These are phyloP conservation scores for Paecilomyces fulvus DNA, from an alignment of 2,329 filamentous ascomycete genomes.

Conservation along the genomic window DNA sequence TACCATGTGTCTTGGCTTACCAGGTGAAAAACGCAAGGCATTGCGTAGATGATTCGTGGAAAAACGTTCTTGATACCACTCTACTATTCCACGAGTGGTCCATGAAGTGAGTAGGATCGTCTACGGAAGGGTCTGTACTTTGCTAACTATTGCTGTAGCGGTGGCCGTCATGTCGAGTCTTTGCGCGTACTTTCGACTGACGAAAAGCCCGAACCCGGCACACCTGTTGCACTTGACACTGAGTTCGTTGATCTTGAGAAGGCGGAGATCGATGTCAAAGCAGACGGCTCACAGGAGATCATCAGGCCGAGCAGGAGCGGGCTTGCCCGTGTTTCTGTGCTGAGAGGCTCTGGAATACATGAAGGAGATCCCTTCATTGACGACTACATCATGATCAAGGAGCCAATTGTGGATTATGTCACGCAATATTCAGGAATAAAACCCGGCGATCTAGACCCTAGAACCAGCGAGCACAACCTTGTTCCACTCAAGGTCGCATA, in stretches of 20 bases:
- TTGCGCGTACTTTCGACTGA: slow-evolving; percentile 33
- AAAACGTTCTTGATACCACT: slow-evolving; percentile 70
- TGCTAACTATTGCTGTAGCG: slow-evolving; percentile 14
- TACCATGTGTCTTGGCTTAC: slow-evolving; percentile 78
- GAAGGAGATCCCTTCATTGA: slow-evolving; percentile 89
- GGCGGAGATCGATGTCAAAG: slow-evolving; percentile 92
- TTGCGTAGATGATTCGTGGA: slow-evolving; percentile 78
- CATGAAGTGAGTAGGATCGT: slow-evolving; percentile 32
- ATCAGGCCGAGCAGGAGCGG: slow-evolving; percentile 86
- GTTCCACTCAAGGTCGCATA: slow-evolving; percentile 85
- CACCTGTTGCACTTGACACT: slow-evolving; percentile 82
- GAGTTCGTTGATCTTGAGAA: slow-evolving; percentile 92
- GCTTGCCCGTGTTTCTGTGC: slow-evolving; percentile 83
- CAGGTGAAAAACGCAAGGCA: slow-evolving; percentile 77
- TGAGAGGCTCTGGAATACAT: slow-evolving; percentile 66
- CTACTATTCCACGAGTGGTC: slow-evolving; percentile 70
- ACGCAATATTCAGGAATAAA: slow-evolving; percentile 91
- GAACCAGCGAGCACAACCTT: slow-evolving; percentile 70
- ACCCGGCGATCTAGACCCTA: slow-evolving; percentile 71
- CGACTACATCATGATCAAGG: slow-evolving; percentile 88
- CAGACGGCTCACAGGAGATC: slow-evolving; percentile 83
- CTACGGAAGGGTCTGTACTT: neutral
- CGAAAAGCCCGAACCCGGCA: slow-evolving; percentile 63
- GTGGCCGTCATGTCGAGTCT: slow-evolving; percentile 29
- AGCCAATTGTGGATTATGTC: slow-evolving; percentile 89